phyloP scores from a whole-genome alignment of 192 early-diverging fungal species.

The Coemansia sp. region DNA sequence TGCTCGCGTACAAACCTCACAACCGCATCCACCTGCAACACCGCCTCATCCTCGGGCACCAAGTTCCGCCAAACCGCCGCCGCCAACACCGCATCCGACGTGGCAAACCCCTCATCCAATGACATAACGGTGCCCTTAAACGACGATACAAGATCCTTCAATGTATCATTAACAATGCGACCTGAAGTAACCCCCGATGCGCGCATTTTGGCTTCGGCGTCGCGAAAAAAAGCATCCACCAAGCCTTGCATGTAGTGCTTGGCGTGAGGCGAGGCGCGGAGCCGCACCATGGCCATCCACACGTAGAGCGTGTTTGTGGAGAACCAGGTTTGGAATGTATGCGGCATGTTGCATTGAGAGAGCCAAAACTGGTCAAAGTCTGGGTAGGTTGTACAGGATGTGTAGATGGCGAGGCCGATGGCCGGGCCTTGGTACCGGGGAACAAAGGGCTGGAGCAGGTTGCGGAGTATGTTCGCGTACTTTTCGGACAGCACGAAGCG shows the following conservation, averaged over 20 bases:
- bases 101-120: constrained; percentile 87
- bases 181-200: constrained; percentile 73
- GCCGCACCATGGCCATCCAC: constrained; percentile 90
- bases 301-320: constrained; percentile 84
- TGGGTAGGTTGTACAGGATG: constrained; percentile 34
- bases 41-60: constrained; percentile 30
- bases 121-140: constrained; percentile 89
- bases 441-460: constrained; percentile 19
- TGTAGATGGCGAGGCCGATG: constrained; percentile 38
- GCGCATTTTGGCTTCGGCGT: constrained; percentile 82
- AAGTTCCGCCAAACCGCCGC: constrained; percentile 80
- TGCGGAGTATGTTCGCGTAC: constrained; percentile 17
- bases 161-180: constrained; percentile 69
- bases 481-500: constrained; percentile 18
- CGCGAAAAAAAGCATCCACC: constrained; percentile 83
- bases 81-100: constrained; percentile 83
- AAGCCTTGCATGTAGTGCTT: constrained; percentile 85
- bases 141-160: constrained; percentile 77
- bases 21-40: constrained; percentile 30
- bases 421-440: constrained; percentile 41
- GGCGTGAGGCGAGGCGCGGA: constrained; percentile 67
- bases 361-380: constrained; percentile 49
- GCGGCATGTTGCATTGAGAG: constrained; percentile 60
- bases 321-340: constrained; percentile 96
- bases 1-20: constrained; percentile 29